Percentiles rank a stretch among this genome's conserved stretches.
These are phyloP conservation scores for Candida koratica DNA, from an alignment of 805 yeast species.

Conservation along the genomic window DNA sequence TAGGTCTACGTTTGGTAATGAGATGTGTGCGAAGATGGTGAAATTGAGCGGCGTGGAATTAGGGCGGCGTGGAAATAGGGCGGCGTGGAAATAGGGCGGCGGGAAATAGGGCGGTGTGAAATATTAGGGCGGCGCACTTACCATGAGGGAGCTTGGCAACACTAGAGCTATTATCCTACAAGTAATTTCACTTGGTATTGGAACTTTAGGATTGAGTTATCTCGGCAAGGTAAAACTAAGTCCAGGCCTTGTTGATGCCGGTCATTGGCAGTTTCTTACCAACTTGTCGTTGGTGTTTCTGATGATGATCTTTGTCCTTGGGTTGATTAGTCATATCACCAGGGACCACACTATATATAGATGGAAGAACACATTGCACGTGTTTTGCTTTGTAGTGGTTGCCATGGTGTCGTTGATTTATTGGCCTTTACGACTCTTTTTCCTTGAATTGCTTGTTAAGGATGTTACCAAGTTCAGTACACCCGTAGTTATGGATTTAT, in stretches of 20 bases:
- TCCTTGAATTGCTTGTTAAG: constrained; percentile 44
- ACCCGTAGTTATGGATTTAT: constrained; percentile 50
- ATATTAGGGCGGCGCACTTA: no score
- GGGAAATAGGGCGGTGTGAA: no score
- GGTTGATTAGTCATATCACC: constrained; percentile 33
- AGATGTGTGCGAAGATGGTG: no score
- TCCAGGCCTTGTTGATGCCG: constrained; percentile 47
- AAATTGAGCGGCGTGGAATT: no score
- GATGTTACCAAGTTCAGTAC: constrained; percentile 32
- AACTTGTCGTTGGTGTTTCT: constrained; percentile 55
- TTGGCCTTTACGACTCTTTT: constrained; percentile 63
- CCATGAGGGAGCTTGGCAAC: constrained; percentile 26
- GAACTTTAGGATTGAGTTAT: constrained; percentile 26
- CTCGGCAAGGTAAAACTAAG: constrained; percentile 39
- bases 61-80: no score
- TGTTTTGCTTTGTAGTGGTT: constrained; percentile 56
- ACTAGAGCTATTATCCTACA: constrained; percentile 23
- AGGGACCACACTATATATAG: constrained; percentile 21
- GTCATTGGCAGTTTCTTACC: constrained; percentile 70
- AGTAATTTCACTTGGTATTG: constrained; percentile 24
- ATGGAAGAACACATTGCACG: constrained; percentile 43
- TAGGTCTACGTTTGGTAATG: no score
- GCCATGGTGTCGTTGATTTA: constrained; percentile 59
- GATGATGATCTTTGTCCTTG: constrained; percentile 38
- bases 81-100: no score